These are phyloP conservation scores for Ogataea glucozyma DNA, from an alignment of 805 yeast species.

Conservation along the genomic window DNA sequence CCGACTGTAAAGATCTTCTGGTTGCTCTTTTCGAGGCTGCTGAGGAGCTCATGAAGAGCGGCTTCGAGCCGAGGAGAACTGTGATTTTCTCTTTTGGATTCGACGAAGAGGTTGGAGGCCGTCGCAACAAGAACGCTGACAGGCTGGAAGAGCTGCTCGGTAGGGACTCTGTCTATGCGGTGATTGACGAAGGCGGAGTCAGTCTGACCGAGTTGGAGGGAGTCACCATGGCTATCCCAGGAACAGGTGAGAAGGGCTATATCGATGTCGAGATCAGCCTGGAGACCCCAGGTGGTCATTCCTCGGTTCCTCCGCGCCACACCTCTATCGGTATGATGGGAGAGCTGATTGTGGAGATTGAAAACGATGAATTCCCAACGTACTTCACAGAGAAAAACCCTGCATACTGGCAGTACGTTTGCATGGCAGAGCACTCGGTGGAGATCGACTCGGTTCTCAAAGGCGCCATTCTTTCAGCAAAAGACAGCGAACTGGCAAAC, in stretches of 20 bases:
- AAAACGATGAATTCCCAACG: constrained; percentile 39
- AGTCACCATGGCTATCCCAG: constrained; percentile 44
- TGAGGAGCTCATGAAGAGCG: constrained; percentile 30
- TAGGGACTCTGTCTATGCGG: constrained; percentile 42
- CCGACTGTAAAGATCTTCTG: constrained; percentile 46
- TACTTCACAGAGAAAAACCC: constrained; percentile 46
- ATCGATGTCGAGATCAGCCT: constrained; percentile 42
- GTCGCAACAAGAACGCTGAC: constrained; percentile 37
- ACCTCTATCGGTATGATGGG: constrained; percentile 50
- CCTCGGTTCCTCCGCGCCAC: constrained; percentile 50
- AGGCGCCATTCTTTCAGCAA: constrained; percentile 41
- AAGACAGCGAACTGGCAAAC: constrained; percentile 40
- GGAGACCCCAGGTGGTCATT: constrained; percentile 52
- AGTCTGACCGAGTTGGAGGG: constrained; percentile 40
- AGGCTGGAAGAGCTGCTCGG: constrained; percentile 42
- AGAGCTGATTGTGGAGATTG: constrained; percentile 41
- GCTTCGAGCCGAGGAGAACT: constrained; percentile 45
- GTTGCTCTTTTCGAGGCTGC: constrained; percentile 41
- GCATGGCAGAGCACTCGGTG: constrained; percentile 46
- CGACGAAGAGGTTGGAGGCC: constrained; percentile 50
- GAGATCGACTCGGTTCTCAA: constrained; percentile 37
- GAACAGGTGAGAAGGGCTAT: constrained; percentile 52
- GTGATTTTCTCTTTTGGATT: constrained; percentile 50
- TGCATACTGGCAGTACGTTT: constrained; percentile 43
- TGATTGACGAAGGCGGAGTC: constrained; percentile 47